These are phyloP conservation scores for Dothistroma septosporum DNA, from an alignment of 2,329 filamentous ascomycete genomes.

Conservation along the genomic window DNA sequence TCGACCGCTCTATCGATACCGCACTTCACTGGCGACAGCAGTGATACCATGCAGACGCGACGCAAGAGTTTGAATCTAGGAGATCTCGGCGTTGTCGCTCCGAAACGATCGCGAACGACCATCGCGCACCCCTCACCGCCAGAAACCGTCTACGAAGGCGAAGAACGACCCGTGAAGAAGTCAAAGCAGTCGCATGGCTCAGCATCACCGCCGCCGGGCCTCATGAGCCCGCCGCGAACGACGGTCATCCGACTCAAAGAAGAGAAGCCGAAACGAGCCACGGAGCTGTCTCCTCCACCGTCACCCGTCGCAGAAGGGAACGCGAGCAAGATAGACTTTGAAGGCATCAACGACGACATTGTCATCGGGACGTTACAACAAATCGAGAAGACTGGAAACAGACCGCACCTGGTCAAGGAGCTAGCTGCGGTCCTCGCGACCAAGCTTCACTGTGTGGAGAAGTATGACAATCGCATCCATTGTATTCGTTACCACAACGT, in stretches of 20 bases:
- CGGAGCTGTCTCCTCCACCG: constrained; percentile 74
- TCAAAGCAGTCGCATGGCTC: constrained; percentile 71
- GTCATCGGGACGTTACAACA: constrained; percentile 86
- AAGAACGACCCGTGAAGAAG: constrained; percentile 53
- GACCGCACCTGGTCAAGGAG: constrained; percentile 92
- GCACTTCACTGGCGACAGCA: neutral
- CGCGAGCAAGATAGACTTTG: constrained; percentile 63
- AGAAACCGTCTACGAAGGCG: constrained; percentile 60
- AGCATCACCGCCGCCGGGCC: constrained; percentile 37
- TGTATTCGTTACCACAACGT: constrained; percentile 18
- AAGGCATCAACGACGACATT: constrained; percentile 89
- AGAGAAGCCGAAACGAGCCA: constrained; percentile 45
- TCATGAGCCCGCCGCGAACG: constrained; percentile 44
- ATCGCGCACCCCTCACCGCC: constrained; percentile 52
- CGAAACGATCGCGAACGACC: constrained; percentile 46
- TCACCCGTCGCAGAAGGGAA: constrained; percentile 57
- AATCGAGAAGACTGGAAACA: constrained; percentile 82
- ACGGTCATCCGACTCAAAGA: constrained; percentile 45
- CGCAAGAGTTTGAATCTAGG: constrained; percentile 92
- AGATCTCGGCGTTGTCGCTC: constrained; percentile 85
- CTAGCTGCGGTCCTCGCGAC: constrained; percentile 74
- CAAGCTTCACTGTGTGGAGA: constrained; percentile 78
- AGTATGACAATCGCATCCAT: constrained; percentile 59
- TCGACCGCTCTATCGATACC: constrained; percentile 5
- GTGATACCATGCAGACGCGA: constrained; percentile 75